These are phyloP conservation scores for Adansonia grandidieri DNA, from an alignment of 441 rosid genomes.

Conservation along the genomic window DNA sequence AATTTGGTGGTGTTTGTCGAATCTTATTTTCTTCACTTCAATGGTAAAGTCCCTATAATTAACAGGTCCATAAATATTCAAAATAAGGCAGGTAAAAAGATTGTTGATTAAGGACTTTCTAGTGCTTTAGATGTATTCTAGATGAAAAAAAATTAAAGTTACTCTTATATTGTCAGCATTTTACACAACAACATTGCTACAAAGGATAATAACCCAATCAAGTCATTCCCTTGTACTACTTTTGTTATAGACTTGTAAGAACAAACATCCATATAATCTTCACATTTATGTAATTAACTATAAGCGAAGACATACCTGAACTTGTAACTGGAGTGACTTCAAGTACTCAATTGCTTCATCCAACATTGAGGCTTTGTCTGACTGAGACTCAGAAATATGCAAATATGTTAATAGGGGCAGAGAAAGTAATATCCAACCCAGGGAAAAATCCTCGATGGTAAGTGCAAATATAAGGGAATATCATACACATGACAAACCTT, in stretches of 20 bases:
- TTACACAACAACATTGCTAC: not conserved
- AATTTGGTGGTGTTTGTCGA: constrained; percentile 6
- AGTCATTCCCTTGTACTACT: not conserved
- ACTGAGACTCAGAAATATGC: constrained; percentile 46
- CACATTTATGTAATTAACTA: not conserved
- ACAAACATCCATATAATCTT: not conserved
- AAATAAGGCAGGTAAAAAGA: constrained; percentile 3
- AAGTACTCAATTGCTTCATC: constrained; percentile 89
- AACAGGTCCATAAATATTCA: constrained; percentile 10
- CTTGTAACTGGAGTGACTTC: constrained; percentile 77
- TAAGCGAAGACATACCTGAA: constrained; percentile 53
- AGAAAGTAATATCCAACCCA: not conserved
- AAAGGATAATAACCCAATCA: not conserved
- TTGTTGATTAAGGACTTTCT: not conserved
- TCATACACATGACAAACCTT: constrained; percentile 50
- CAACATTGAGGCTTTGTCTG: constrained; percentile 91
- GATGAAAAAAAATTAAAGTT: not conserved
- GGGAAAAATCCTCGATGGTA: not conserved
- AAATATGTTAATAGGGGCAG: not conserved
- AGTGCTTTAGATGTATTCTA: not conserved
- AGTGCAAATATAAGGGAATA: not conserved
- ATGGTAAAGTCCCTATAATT: constrained; percentile 15
- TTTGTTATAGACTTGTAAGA: not conserved
- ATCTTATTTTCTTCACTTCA: not conserved
- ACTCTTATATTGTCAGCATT: not conserved